A percentile compares a stretch with the other conserved stretches of the same genome.
Conservation (phyloP, 768 basidiomycete genomes). For the Leccinum aurantiacum region DNA sequence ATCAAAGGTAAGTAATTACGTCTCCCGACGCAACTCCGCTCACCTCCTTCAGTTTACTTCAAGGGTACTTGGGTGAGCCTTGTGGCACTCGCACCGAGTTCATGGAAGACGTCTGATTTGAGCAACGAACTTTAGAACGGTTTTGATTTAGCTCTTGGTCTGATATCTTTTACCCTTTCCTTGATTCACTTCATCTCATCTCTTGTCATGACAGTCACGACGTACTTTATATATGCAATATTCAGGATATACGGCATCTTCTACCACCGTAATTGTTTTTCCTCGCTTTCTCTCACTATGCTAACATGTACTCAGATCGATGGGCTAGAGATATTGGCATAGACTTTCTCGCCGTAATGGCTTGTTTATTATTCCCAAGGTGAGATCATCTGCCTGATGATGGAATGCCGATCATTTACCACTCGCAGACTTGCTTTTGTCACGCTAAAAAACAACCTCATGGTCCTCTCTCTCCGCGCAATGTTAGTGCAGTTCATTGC, state of each 20-base stretch:
- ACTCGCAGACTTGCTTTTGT: constrained; percentile 84
- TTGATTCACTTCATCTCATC: not conserved
- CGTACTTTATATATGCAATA: constrained; percentile 73
- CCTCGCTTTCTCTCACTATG: not conserved
- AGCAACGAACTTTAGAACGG: constrained; percentile 59
- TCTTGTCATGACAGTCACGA: constrained; percentile 53
- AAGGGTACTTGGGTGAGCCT: constrained; percentile 75
- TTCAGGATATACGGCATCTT: constrained; percentile 74
- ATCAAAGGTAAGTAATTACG: constrained; percentile 60
- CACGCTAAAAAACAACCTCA: constrained; percentile 75
- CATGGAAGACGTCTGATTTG: constrained; percentile 18
- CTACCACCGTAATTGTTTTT: constrained; percentile 49
- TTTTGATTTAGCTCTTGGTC: constrained; percentile 90
- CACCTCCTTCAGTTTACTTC: constrained; percentile 59
- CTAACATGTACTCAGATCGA: constrained; percentile 38
- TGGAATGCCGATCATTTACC: not conserved
- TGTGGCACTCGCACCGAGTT: constrained; percentile 10
- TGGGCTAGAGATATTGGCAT: constrained; percentile 74
- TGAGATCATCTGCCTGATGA: constrained; percentile 24
- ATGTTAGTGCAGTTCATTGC: constrained; percentile 89
- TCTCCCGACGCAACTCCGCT: not conserved
- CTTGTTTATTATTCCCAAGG: constrained; percentile 90
- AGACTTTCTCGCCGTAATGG: constrained; percentile 85
- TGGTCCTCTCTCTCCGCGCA: constrained; percentile 81
- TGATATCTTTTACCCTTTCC: constrained; percentile 13